These are phyloP conservation scores for Pyracantha coccinea DNA, from an alignment of 331 rosid genomes.

Conservation along the genomic window DNA sequence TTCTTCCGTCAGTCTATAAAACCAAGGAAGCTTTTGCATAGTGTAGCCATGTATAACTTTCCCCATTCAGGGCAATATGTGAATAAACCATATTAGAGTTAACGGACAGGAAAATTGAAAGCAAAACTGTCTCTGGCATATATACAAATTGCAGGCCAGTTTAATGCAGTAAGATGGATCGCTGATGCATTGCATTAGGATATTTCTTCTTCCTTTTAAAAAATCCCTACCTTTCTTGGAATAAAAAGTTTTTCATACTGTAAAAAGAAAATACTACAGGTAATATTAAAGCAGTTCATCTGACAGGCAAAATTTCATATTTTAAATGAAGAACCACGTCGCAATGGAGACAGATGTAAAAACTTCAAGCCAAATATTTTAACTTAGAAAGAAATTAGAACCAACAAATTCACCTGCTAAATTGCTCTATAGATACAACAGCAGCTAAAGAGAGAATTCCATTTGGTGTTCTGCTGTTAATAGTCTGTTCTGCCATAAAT, in stretches of 20 bases:
- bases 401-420: slow-evolving; percentile 73
- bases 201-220: neutral
- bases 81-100: neutral
- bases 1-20: slow-evolving; percentile 26
- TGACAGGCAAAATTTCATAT: neutral
- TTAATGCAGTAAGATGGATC: neutral
- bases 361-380: neutral
- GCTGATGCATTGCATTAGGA: neutral
- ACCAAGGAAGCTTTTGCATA: slow-evolving; percentile 10
- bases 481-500: slow-evolving; percentile 63
- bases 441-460: slow-evolving; percentile 88
- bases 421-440: slow-evolving; percentile 78
- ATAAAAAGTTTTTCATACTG: too few species aligned
- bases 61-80: neutral
- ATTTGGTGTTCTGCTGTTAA: slow-evolving; percentile 53
- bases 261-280: neutral
- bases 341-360: slow-evolving; percentile 1
- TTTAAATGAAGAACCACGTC: neutral
- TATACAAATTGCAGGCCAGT: neutral
- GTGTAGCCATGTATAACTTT: neutral
- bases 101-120: neutral
- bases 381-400: slow-evolving; percentile 13
- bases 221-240: neutral
- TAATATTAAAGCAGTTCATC: neutral
- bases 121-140: neutral